A percentile compares a stretch with the other conserved stretches of the same genome.
These are phyloP conservation scores for Fragaria vesca DNA, from an alignment of 306 rosid species.

Conservation along the genomic window DNA sequence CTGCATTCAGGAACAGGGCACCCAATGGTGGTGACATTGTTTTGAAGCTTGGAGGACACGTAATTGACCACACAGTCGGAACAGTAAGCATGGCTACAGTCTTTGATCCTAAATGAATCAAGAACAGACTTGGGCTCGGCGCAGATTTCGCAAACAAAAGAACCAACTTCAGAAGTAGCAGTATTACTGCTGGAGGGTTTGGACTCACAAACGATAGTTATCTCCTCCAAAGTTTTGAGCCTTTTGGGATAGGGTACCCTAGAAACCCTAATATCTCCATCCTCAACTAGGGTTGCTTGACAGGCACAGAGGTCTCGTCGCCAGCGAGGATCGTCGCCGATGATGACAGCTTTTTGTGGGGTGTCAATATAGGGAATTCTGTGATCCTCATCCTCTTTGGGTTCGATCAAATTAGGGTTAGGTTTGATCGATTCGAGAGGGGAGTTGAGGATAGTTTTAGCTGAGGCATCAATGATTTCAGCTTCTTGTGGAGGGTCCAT, in stretches of 20 bases:
- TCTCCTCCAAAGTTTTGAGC: background rate
- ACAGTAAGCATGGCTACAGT: constrained; percentile 50
- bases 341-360: background rate
- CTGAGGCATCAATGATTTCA: background rate
- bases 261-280: background rate
- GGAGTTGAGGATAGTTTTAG: background rate
- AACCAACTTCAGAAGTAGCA: background rate
- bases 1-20: constrained; percentile 51
- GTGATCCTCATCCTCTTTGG: background rate
- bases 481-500: background rate
- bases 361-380: background rate
- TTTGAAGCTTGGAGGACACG: constrained; percentile 42
- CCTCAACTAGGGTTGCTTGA: background rate
- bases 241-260: background rate
- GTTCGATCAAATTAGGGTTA: background rate
- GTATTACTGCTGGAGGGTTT: background rate
- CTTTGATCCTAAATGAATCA: constrained; percentile 1
- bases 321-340: background rate
- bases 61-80: constrained; percentile 44
- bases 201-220: background rate
- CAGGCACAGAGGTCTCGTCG: background rate
- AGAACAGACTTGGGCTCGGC: background rate
- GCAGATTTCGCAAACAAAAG: constrained; percentile 29
- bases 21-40: constrained; percentile 17
- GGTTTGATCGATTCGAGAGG: background rate